phyloP scores from a whole-genome alignment of 2,329 filamentous ascomycete species.

The Colletotrichum theobromicola region DNA sequence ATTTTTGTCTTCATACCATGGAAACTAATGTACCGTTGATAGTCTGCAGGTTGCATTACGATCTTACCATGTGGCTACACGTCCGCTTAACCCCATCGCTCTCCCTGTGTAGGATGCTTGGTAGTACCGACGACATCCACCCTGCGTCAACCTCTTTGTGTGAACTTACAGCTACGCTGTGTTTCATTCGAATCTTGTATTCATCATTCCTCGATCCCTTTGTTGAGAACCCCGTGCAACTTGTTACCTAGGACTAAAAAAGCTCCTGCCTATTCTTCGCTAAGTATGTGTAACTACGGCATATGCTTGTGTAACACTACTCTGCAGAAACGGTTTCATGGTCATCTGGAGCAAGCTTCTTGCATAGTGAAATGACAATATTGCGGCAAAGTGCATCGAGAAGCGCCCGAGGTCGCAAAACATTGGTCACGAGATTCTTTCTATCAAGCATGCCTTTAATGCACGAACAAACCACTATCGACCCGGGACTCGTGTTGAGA shows the following conservation, averaged over 20 bases:
- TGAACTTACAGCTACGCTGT: fast-evolving
- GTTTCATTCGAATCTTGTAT: neutral
- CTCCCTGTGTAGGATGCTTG: neutral
- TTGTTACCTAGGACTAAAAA: neutral
- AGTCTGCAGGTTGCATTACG: neutral
- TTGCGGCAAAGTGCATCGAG: neutral
- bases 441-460: neutral
- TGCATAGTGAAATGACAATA: neutral
- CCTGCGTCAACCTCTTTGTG: neutral
- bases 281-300: neutral
- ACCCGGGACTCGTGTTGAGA: neutral
- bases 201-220: neutral
- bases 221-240: neutral
- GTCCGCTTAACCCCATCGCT: neutral
- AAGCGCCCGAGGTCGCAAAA: neutral
- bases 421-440: neutral
- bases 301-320: neutral
- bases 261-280: neutral
- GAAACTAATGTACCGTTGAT: neutral
- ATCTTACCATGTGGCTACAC: neutral
- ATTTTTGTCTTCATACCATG: fast-evolving
- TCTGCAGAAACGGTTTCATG: neutral
- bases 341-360: neutral
- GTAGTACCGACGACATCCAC: neutral
- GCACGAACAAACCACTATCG: neutral